Percentiles rank a stretch among this genome's conserved stretches.
phyloP scores from a whole-genome alignment of 495 filamentous ascomycete genomes.

The Terfezia boudieri region DNA sequence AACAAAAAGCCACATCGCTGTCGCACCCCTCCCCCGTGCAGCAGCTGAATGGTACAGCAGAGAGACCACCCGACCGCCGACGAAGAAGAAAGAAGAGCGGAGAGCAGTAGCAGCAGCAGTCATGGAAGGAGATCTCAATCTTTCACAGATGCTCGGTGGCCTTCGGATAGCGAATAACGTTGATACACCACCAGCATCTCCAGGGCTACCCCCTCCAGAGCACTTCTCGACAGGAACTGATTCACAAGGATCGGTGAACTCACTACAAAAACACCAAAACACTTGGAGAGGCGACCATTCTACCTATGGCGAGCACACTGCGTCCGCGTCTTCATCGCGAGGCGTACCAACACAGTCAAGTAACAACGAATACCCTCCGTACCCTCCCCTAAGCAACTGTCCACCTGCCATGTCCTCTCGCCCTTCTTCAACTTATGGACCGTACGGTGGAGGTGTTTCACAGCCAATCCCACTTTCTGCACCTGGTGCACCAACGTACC shows the following conservation, averaged over 20 bases:
- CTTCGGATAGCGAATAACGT: constrained; percentile 94
- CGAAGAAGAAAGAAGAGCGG: too few relatives aligned
- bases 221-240: constrained; percentile 13
- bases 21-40: too few relatives aligned
- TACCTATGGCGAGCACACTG: constrained; percentile 1
- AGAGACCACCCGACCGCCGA: too few relatives aligned
- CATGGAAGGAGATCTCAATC: constrained; percentile 84
- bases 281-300: constrained; percentile 11
- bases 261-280: constrained; percentile 17
- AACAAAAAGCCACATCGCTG: too few relatives aligned
- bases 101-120: neutral
- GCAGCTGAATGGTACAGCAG: too few relatives aligned
- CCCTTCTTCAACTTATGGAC: neutral
- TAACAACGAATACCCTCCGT: neutral
- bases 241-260: constrained; percentile 21
- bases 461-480: neutral
- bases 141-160: constrained; percentile 81
- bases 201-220: constrained; percentile 1
- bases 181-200: constrained; percentile 30
- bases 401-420: neutral
- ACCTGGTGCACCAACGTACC: constrained; percentile 7
- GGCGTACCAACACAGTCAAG: constrained; percentile 4
- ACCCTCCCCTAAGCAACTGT: constrained; percentile 27
- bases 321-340: neutral
- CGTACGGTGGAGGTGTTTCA: neutral